Evolutionary conservation across 2,329 filamentous ascomycete species (phyloP).

Genomic region (Lasiodiplodia sp.): DNA sequence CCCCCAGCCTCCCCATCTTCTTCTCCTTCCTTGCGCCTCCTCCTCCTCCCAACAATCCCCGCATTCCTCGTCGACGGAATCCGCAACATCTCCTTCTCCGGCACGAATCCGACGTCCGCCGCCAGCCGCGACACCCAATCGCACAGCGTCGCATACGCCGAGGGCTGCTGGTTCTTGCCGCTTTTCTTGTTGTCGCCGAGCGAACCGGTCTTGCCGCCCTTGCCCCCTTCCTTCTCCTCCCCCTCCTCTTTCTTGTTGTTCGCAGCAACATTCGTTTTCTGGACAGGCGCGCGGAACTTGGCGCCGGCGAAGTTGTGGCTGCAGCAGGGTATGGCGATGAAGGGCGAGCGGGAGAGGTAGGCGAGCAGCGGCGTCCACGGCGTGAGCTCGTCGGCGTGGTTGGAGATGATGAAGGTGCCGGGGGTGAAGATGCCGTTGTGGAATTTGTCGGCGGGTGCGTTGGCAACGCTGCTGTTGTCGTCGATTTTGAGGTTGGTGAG

Average conservation of each 20-base stretch:
- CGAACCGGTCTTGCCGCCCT: conserved; percentile 37
- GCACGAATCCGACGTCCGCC: conserved; percentile 73
- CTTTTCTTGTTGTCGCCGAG: conserved; percentile 30
- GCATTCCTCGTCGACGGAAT: conserved; percentile 93
- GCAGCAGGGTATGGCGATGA: conserved; percentile 95
- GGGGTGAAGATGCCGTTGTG: conserved; percentile 71
- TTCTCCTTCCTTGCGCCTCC: conserved; percentile 34
- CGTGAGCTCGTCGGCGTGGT: conserved; percentile 95
- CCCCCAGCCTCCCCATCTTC: conserved; percentile 62
- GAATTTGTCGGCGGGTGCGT: conserved; percentile 33
- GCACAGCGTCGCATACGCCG: conserved; percentile 84
- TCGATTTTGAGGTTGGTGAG: background rate
- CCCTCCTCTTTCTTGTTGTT: background rate
- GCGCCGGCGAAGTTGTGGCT: conserved; percentile 84
- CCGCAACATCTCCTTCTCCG: conserved; percentile 84
- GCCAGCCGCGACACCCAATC: conserved; percentile 77
- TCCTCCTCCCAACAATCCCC: conserved; percentile 76
- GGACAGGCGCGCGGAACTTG: conserved; percentile 68
- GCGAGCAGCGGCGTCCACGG: conserved; percentile 94
- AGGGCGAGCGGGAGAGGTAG: conserved; percentile 75
- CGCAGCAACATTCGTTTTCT: conserved; percentile 29
- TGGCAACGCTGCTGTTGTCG: background rate
- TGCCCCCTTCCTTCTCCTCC: background rate
- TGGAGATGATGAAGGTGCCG: conserved; percentile 91
- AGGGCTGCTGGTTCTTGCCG: conserved; percentile 55